Evolutionary conservation across 805 yeast species (phyloP).

Genomic region (Lipomyces yamadae): DNA sequence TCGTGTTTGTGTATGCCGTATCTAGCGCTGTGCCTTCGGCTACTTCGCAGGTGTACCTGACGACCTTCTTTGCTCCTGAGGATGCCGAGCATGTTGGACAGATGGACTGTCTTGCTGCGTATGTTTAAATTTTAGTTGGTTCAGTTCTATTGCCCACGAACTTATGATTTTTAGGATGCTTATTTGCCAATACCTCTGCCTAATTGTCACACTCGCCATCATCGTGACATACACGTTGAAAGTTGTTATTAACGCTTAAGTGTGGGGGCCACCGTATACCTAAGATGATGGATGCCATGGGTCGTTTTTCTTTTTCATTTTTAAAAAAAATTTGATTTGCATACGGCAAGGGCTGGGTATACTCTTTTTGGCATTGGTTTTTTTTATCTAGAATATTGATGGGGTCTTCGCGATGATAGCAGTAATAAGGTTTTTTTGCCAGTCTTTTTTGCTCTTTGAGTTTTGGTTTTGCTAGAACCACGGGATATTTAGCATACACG

Average conservation of each 20-base stretch:
- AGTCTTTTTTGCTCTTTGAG: too few relatives aligned
- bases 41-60: slow-evolving; percentile 83
- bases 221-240: slow-evolving; percentile 67
- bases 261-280: not conserved
- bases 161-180: slow-evolving; percentile 43
- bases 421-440: too few relatives aligned
- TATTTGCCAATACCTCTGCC: slow-evolving; percentile 70
- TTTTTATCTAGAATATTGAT: too few relatives aligned
- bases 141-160: not conserved
- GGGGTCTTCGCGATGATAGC: too few relatives aligned
- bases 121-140: slow-evolving; percentile 34
- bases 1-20: slow-evolving; percentile 73
- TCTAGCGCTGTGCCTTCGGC: slow-evolving; percentile 86
- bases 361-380: too few relatives aligned
- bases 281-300: not conserved
- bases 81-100: slow-evolving; percentile 52
- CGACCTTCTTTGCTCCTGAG: slow-evolving; percentile 84
- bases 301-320: not conserved
- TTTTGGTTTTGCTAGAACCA: too few relatives aligned
- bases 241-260: slow-evolving; percentile 39
- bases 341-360: too few relatives aligned
- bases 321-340: too few relatives aligned
- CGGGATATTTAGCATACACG: too few relatives aligned
- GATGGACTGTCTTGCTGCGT: slow-evolving; percentile 84
- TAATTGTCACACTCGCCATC: slow-evolving; percentile 74